These are phyloP conservation scores for Boletus insuetus DNA, from an alignment of 768 basidiomycete genomes.

Conservation along the genomic window DNA sequence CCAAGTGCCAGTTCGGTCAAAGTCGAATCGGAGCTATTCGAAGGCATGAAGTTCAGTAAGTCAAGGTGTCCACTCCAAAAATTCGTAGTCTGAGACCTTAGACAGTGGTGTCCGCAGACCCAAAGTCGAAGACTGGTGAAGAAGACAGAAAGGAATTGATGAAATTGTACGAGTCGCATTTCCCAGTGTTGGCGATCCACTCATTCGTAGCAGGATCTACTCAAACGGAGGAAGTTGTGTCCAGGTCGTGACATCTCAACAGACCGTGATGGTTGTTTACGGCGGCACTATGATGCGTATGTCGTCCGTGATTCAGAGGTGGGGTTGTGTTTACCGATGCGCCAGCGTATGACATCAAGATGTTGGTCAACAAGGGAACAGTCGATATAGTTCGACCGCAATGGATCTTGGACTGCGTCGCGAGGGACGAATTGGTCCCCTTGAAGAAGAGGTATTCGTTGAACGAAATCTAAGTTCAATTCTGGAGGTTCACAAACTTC, in stretches of 20 bases:
- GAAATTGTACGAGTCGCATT: slow-evolving; percentile 49
- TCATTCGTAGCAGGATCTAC: slow-evolving; percentile 50
- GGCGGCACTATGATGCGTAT: slow-evolving; percentile 67
- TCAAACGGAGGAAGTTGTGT: slow-evolving; percentile 65
- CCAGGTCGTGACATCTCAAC: slow-evolving; percentile 57
- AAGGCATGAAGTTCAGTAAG: slow-evolving; percentile 78
- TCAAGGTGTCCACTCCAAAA: not conserved
- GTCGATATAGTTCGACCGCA: slow-evolving; percentile 74
- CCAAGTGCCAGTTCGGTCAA: slow-evolving; percentile 58
- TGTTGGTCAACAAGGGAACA: slow-evolving; percentile 65
- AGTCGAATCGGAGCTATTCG: slow-evolving; percentile 65
- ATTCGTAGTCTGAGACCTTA: not conserved
- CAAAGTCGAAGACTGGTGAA: slow-evolving; percentile 63
- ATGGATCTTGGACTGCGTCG: slow-evolving; percentile 83
- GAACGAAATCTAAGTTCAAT: not conserved
- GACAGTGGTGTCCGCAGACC: slow-evolving; percentile 73
- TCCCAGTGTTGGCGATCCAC: not conserved
- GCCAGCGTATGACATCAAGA: slow-evolving; percentile 67
- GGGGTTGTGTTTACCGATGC: not conserved
- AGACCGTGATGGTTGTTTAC: slow-evolving; percentile 59
- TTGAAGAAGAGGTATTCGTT: slow-evolving; percentile 60
- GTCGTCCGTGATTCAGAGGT: slow-evolving; percentile 25
- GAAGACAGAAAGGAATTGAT: slow-evolving; percentile 68
- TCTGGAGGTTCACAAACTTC: not conserved
- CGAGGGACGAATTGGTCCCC: slow-evolving; percentile 51